These are phyloP conservation scores for Trametes polyzona DNA, from an alignment of 1,284 basidiomycete genomes.

Conservation along the genomic window DNA sequence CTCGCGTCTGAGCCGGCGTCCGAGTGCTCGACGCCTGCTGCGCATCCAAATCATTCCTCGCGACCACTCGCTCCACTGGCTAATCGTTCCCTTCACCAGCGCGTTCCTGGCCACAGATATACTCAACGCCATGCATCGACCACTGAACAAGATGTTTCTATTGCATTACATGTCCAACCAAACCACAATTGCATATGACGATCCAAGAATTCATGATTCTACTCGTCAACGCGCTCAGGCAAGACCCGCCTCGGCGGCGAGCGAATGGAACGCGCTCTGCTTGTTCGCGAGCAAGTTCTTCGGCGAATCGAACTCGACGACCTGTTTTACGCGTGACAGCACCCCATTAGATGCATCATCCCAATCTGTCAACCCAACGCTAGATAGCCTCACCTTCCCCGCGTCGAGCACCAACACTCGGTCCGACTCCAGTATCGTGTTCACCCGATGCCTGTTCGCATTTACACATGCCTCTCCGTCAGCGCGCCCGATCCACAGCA, in stretches of 20 bases:
- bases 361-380: neutral
- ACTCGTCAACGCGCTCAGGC: slow-evolving; percentile 16
- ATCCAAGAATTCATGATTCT: no score
- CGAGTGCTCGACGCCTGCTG: no score
- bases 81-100: neutral
- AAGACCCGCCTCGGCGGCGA: slow-evolving; percentile 62
- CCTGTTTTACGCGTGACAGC: no score
- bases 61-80: neutral
- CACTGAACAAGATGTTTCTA: neutral
- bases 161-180: no score
- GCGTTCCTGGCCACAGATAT: neutral
- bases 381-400: slow-evolving; percentile 47
- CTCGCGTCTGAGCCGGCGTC: neutral
- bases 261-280: slow-evolving; percentile 57
- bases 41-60: neutral
- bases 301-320: slow-evolving; percentile 78
- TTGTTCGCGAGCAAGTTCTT: slow-evolving; percentile 59
- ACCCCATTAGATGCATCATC: slow-evolving; percentile 1
- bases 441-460: slow-evolving; percentile 73
- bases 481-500: no score
- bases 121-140: neutral
- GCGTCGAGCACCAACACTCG: slow-evolving; percentile 84
- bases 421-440: slow-evolving; percentile 90
- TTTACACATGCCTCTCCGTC: neutral
- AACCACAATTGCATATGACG: no score